Evolutionary conservation across 2,329 filamentous ascomycete species (phyloP).

Genomic region (Beauveria brongniartii): DNA sequence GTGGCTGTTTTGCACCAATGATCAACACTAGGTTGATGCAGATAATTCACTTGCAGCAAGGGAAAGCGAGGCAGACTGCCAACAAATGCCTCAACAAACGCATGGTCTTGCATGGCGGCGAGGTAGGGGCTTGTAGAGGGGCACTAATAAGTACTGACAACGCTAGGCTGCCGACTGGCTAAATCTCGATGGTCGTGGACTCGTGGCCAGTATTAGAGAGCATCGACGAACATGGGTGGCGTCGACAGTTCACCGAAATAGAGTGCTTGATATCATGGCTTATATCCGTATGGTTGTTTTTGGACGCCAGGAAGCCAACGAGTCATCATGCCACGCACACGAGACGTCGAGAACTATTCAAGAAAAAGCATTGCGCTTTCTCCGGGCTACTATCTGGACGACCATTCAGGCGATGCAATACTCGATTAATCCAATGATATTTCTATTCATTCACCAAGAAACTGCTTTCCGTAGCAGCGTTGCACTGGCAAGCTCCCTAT

Average conservation of each 20-base stretch:
- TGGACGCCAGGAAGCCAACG: not conserved
- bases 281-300: not conserved
- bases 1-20: not conserved
- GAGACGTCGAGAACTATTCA: not conserved
- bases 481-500: not conserved
- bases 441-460: too few species aligned
- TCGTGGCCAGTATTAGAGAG: not conserved
- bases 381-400: not conserved
- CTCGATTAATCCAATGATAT: too few species aligned
- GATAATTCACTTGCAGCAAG: not conserved
- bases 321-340: not conserved
- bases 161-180: slow-evolving; percentile 2
- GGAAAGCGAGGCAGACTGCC: not conserved
- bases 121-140: not conserved
- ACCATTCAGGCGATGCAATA: not conserved
- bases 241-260: slow-evolving; percentile 2
- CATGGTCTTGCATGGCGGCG: not conserved
- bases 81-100: slow-evolving; percentile 5
- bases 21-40: not conserved
- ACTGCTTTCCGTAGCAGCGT: too few species aligned
- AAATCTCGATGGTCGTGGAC: slow-evolving; percentile 4
- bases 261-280: not conserved
- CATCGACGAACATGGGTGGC: slow-evolving; percentile 2
- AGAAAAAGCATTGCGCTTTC: not conserved
- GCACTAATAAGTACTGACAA: not conserved